Percentiles rank a stretch among this genome's conserved stretches.
Evolutionary conservation across 257 asterid genomes (phyloP).

Genomic region (Nicotiana obtusifolia): DNA sequence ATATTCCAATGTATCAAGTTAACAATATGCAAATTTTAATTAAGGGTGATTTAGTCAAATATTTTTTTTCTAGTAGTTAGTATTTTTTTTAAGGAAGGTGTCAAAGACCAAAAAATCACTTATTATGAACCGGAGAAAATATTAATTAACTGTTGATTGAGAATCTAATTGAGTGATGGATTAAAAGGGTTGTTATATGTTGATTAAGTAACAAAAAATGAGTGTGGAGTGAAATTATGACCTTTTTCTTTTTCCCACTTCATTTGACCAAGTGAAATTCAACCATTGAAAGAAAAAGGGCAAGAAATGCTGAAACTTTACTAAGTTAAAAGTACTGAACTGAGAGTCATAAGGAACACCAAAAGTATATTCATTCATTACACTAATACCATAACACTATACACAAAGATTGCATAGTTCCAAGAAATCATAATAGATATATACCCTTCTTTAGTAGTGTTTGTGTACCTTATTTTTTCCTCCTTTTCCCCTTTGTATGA

Average conservation of each 20-base stretch:
- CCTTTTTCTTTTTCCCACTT: background rate
- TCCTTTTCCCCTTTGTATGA: constrained; percentile 19
- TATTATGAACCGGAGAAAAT: too few relatives aligned
- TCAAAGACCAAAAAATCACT: too few relatives aligned
- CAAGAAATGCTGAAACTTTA: background rate
- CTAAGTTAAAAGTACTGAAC: background rate
- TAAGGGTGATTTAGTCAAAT: too few relatives aligned
- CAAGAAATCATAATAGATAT: background rate
- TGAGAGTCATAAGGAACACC: constrained; percentile 24
- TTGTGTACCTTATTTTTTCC: constrained; percentile 6
- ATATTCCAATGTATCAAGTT: too few relatives aligned
- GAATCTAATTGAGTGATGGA: background rate
- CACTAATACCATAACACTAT: constrained; percentile 8
- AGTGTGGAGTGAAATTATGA: background rate
- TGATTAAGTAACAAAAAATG: background rate
- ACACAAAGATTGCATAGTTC: constrained; percentile 5
- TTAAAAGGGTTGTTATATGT: background rate
- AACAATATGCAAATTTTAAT: too few relatives aligned
- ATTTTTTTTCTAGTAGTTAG: too few relatives aligned
- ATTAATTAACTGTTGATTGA: constrained; percentile 17
- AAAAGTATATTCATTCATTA: constrained; percentile 1
- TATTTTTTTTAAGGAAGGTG: too few relatives aligned
- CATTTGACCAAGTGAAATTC: background rate
- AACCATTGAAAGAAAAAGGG: background rate
- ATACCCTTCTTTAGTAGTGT: background rate